Evolutionary conservation across 495 filamentous ascomycete species (phyloP), one percentile per base, ranked within the genome.

Genomic region (Rhypophila decipiens): DNA sequence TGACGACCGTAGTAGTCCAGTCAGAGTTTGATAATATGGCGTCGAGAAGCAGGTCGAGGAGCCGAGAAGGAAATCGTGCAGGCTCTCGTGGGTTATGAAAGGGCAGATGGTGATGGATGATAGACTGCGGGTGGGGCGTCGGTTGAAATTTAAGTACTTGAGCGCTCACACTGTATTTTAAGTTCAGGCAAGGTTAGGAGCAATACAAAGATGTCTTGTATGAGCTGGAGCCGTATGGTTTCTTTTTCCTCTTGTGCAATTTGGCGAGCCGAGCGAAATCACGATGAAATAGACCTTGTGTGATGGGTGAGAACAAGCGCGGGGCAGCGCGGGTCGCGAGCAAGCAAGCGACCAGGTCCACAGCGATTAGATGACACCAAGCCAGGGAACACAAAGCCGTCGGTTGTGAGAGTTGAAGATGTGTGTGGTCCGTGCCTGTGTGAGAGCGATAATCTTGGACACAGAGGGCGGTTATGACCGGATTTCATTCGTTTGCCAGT

Each of bases 201-300:
- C n/a, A n/a, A n/a, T n/a, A 66, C 63, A 68, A 68, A 31, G 68
- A 68, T 69, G 63, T 71, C 67, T 69, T 66, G 70, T 72, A 68
- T 65, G 59, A 66, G 61, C 49, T 58, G 61, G 44, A 46, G 24
- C 49, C 52, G 46, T 39, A 50, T 35, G 44, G 33, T 27, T 39
- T 54, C 41, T 29, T 10, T 10, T 40, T 18, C 12, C 8, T 12
- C 21, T 40, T 47, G 35, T 57, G 59, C 46, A 65, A 58, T 60
- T 55, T 65, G 47, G 52, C 50, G 52, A 59, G 49, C 46, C 45
- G 55, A 60, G 56, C 53, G 42, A 48, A 53, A 47, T 27, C 45
- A 55, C 46, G 50, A 42, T 45, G 42, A 55, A 47, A 48, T 55
- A 31, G 27, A 24, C 43, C 49, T 52, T 52, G 54, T 48, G 53